Base-by-base conservation (phyloP, 1,284 basidiomycete species). In the Tremellales sp. region DNA sequence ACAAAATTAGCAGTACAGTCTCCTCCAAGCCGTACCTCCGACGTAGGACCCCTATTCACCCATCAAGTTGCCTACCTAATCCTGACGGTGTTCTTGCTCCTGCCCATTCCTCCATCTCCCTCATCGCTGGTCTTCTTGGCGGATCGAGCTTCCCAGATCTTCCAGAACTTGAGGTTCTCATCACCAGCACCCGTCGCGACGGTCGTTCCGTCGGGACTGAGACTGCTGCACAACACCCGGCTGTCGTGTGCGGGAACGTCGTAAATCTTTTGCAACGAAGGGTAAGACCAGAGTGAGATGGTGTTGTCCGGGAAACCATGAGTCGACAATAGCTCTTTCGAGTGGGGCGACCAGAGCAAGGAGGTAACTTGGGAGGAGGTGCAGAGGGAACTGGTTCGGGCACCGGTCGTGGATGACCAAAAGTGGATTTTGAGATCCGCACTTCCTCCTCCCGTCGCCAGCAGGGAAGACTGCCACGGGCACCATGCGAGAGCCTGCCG, bases 201-300 rank as follows among this genome's bases (percentile, higher is more conserved):
- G 5, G 89, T 83, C 59, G 91, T 89, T 0, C 92, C 93, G 15
- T 84, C 86, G 2, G 92, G 93, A 45, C 85, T 83, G 7, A 94
- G 69, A n/a, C 84, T 82, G 45, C 85, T 87, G 67, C 87, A 90
- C 36, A 97, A 75, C 43, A 97, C 87, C 1, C 93, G 78, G 22
- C 85, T 84, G 65, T 96, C 91, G 65, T 97, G 93, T 3, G 92
- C 91, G 51, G 93, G 89, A 49, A 96, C 89, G 71, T 96, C 91
- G 24, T 85, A 86, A 4, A 94, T 81, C 49, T 86, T 81, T 41
- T 84, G 80, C 70, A 92, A 76, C 17, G 79, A 79, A 7, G 76
- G 76, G 49, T 76, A 80, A 2, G 69, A 61, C 75, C 78, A 78
- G 7, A 80, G 59, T 10, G 70, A 70, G 45, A 79, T 63, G 49